A percentile compares a stretch with the other conserved stretches of the same genome.
Evolutionary conservation across 2,329 filamentous ascomycete species (phyloP).

Genomic region (Colletotrichum camelliae): DNA sequence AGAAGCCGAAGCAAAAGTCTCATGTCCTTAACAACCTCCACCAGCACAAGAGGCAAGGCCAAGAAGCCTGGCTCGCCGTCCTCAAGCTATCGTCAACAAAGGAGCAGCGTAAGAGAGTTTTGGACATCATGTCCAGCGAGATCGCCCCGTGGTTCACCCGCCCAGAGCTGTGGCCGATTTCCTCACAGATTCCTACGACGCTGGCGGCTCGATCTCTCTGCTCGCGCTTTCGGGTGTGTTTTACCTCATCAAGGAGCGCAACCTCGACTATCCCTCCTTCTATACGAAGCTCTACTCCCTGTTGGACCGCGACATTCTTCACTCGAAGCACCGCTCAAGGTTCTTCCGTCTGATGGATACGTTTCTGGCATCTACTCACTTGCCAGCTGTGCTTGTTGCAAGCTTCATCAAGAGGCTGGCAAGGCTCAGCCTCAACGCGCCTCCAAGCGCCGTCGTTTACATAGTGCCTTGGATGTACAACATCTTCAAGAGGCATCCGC

Average conservation of each 20-base stretch:
- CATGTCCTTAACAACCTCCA: constrained; percentile 69
- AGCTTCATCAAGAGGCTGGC: constrained; percentile 96
- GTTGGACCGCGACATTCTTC: constrained; percentile 82
- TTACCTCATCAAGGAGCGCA: constrained; percentile 90
- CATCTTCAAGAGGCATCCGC: constrained; percentile 85
- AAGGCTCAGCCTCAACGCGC: constrained; percentile 82
- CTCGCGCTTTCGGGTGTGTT: constrained; percentile 92
- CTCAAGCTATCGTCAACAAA: constrained; percentile 71
- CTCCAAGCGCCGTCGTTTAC: constrained; percentile 86
- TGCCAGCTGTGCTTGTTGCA: constrained; percentile 88
- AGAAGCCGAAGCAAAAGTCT: constrained; percentile 69
- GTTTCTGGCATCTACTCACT: constrained; percentile 89
- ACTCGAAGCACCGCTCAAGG: constrained; percentile 91
- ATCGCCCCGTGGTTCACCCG: constrained; percentile 91
- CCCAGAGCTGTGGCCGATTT: constrained; percentile 94
- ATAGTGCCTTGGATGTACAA: constrained; percentile 97
- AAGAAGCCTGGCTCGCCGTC: constrained; percentile 85
- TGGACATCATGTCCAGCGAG: constrained; percentile 75
- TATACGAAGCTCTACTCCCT: constrained; percentile 94
- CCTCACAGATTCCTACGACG: constrained; percentile 89
- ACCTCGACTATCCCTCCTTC: constrained; percentile 95
- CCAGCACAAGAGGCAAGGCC: constrained; percentile 79
- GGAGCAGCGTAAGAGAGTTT: constrained; percentile 78
- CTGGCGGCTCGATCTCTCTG: constrained; percentile 84
- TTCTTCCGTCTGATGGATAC: constrained; percentile 93